phyloP scores from a whole-genome alignment of 441 rosid genomes.

The Rhodomyrtus psidioides region DNA sequence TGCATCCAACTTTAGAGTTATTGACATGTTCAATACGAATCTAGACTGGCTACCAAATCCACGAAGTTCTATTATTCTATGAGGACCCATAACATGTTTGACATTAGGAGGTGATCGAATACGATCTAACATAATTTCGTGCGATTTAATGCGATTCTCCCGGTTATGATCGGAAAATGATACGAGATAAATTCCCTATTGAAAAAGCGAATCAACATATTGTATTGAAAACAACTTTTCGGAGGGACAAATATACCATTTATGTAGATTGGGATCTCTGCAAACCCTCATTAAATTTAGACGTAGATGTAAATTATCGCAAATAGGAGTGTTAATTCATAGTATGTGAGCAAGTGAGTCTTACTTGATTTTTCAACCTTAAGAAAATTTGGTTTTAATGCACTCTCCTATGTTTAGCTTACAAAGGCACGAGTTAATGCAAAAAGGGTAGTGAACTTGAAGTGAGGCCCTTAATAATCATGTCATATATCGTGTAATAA shows the following conservation, averaged over 20 bases:
- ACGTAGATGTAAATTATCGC: neutral
- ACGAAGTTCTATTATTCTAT: neutral
- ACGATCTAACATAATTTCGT: neutral
- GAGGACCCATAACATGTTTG: neutral
- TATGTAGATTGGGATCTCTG: neutral
- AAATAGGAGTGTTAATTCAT: neutral
- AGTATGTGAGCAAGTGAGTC: neutral
- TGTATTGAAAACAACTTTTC: neutral
- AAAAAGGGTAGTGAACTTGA: neutral
- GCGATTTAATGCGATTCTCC: neutral
- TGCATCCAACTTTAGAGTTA: neutral
- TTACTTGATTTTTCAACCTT: neutral
- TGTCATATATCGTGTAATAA: neutral
- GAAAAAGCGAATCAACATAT: neutral
- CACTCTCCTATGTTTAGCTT: neutral
- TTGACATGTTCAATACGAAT: neutral
- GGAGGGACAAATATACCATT: neutral
- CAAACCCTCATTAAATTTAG: neutral
- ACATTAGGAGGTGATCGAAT: neutral
- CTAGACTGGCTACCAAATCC: neutral
- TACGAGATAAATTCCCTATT: neutral
- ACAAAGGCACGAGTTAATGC: neutral
- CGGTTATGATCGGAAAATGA: neutral
- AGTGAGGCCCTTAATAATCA: neutral
- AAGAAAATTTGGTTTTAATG: neutral